These are phyloP conservation scores for Clonostachys byssicola DNA, from an alignment of 2,329 filamentous ascomycete species.

Conservation along the genomic window DNA sequence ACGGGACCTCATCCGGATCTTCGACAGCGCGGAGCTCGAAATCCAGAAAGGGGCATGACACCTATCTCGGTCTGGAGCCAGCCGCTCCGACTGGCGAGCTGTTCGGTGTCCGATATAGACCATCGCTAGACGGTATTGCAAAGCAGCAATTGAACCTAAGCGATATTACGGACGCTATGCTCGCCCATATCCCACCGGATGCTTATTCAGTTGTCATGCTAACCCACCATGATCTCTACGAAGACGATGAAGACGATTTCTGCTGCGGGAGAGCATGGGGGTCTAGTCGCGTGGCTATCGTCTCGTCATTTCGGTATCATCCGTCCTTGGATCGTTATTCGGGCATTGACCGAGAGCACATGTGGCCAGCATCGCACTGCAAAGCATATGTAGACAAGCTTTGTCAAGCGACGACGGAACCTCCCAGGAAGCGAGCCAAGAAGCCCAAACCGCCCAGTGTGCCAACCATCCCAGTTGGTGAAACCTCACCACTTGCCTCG, in stretches of 20 bases:
- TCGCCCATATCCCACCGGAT: slow-evolving; percentile 47
- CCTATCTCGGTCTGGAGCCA: slow-evolving; percentile 36
- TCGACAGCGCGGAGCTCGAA: no score
- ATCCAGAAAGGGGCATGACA: slow-evolving; percentile 8
- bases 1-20: slow-evolving; percentile 1
- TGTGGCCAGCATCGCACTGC: slow-evolving; percentile 64
- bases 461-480: not conserved
- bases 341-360: slow-evolving; percentile 41
- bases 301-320: slow-evolving; percentile 59
- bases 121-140: slow-evolving; percentile 40
- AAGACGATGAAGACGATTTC: slow-evolving; percentile 62
- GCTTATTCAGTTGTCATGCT: slow-evolving; percentile 56
- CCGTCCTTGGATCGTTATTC: slow-evolving; percentile 39
- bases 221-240: slow-evolving; percentile 59
- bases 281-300: slow-evolving; percentile 55
- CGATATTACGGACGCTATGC: slow-evolving; percentile 55
- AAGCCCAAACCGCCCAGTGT: not conserved
- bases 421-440: not conserved
- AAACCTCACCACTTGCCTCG: slow-evolving; percentile 1
- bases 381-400: slow-evolving; percentile 36
- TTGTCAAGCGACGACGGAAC: slow-evolving; percentile 12
- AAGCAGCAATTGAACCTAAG: slow-evolving; percentile 51
- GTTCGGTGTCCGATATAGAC: slow-evolving; percentile 46
- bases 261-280: slow-evolving; percentile 65
- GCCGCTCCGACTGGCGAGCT: slow-evolving; percentile 16